These are phyloP conservation scores for Tricholoma bakamatsutake DNA, from an alignment of 768 basidiomycete genomes.

Conservation along the genomic window DNA sequence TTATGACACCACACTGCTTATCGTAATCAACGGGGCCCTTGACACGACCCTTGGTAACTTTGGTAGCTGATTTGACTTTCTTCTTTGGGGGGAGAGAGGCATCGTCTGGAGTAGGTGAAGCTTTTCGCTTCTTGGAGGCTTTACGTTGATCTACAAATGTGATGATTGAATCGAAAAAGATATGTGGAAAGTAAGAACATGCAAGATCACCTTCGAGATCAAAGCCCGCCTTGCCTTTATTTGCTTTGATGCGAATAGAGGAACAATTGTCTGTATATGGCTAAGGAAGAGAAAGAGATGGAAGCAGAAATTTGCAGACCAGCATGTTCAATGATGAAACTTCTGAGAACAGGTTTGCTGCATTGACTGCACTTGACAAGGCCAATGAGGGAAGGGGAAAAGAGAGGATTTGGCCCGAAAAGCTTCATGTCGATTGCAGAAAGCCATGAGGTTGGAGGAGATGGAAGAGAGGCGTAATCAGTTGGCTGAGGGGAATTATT, in stretches of 20 bases:
- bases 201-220: slow-evolving; percentile 32
- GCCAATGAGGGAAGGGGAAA: slow-evolving; percentile 51
- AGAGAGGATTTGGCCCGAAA: slow-evolving; percentile 74
- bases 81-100: slow-evolving; percentile 66
- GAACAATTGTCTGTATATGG: slow-evolving; percentile 50
- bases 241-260: slow-evolving; percentile 51
- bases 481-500: slow-evolving; percentile 30
- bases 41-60: slow-evolving; percentile 71
- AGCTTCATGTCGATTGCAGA: slow-evolving; percentile 84
- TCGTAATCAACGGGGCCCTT: slow-evolving; percentile 89
- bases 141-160: slow-evolving; percentile 34
- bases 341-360: slow-evolving; percentile 72
- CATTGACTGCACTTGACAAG: slow-evolving; percentile 78
- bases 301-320: slow-evolving; percentile 34
- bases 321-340: slow-evolving; percentile 68
- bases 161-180: slow-evolving; percentile 6
- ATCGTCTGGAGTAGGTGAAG: slow-evolving; percentile 66
- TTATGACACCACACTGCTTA: slow-evolving; percentile 94
- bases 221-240: slow-evolving; percentile 48
- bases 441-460: slow-evolving; percentile 83
- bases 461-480: slow-evolving; percentile 41
- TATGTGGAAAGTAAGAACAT: slow-evolving; percentile 4
- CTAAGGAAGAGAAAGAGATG: neutral
- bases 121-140: slow-evolving; percentile 72
- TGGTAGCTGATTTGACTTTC: slow-evolving; percentile 62